Conservation (phyloP, 176 grass and related monocot species). For the Paspalum vaginatum region DNA sequence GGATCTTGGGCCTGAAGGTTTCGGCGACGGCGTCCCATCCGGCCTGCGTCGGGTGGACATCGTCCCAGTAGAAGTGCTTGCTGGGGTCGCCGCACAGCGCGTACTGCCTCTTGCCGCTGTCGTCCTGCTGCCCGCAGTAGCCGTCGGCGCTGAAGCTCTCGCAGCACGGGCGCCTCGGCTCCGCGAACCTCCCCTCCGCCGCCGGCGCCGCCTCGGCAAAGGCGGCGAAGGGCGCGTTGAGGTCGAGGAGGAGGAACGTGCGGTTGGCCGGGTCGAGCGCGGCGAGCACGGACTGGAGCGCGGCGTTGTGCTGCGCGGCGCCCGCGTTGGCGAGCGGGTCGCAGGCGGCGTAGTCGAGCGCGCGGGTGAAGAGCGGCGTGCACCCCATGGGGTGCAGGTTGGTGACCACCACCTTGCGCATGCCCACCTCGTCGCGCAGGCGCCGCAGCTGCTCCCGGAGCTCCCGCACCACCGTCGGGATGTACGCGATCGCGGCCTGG, state of each 20-base stretch:
- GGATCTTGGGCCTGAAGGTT: conserved; percentile 46
- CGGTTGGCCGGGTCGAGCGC: conserved; percentile 44
- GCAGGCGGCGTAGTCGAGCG: conserved; percentile 58
- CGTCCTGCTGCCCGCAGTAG: conserved; percentile 73
- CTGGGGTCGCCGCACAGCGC: conserved; percentile 46
- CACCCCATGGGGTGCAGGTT: conserved; percentile 80
- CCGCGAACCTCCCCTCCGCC: conserved; percentile 26
- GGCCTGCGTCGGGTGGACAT: conserved; percentile 86
- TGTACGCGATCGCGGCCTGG: conserved; percentile 64
- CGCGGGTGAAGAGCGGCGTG: conserved; percentile 61
- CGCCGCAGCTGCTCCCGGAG: conserved; percentile 56
- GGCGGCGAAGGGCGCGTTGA: conserved; percentile 56
- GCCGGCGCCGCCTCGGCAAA: background rate
- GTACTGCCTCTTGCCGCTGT: conserved; percentile 54
- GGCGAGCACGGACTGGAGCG: conserved; percentile 42
- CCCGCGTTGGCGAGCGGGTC: conserved; percentile 51
- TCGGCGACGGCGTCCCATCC: conserved; percentile 67
- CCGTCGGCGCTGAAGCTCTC: conserved; percentile 51
- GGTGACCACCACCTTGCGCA: conserved; percentile 71
- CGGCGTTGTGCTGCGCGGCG: conserved; percentile 57
- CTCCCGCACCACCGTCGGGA: conserved; percentile 50
- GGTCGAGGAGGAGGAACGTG: conserved; percentile 65
- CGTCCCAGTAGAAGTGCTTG: conserved; percentile 83
- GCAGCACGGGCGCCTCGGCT: conserved; percentile 66
- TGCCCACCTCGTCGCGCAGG: conserved; percentile 54